These are phyloP conservation scores for Porogramme epimiltina DNA, from an alignment of 1,284 basidiomycete species.

Conservation along the genomic window DNA sequence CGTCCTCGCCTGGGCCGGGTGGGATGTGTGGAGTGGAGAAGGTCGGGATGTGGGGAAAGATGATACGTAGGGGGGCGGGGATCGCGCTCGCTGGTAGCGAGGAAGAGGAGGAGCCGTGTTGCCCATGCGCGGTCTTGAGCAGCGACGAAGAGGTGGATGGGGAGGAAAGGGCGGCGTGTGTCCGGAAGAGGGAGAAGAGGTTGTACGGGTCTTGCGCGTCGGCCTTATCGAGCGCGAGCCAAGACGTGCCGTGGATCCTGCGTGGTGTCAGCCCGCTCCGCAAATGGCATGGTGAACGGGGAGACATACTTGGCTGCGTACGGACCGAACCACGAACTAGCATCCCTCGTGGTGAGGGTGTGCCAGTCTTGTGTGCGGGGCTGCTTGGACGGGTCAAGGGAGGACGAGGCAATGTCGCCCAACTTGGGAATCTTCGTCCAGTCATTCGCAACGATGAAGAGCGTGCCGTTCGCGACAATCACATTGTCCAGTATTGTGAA, in stretches of 20 bases:
- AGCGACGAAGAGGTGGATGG: constrained; percentile 24
- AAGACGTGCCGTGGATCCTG: constrained; percentile 32
- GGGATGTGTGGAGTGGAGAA: constrained; percentile 48
- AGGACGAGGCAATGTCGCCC: constrained; percentile 50
- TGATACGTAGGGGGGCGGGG: constrained; percentile 67
- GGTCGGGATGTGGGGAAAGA: constrained; percentile 67
- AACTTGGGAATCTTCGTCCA: constrained; percentile 51
- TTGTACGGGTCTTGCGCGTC: constrained; percentile 62
- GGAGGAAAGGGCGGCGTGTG: constrained; percentile 62
- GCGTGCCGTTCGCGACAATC: constrained; percentile 64
- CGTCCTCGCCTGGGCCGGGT: constrained; percentile 18
- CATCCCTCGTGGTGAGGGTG: constrained; percentile 25
- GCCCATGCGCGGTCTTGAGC: neutral
- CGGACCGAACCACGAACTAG: constrained; percentile 27
- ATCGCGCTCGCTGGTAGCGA: constrained; percentile 38
- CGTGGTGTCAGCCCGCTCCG: neutral
- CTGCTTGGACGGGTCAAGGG: constrained; percentile 32
- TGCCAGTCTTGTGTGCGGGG: constrained; percentile 69
- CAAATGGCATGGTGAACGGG: neutral
- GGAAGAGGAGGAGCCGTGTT: constrained; percentile 8
- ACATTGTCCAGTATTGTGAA: constrained; percentile 83
- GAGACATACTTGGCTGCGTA: constrained; percentile 34
- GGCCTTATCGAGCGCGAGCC: constrained; percentile 30
- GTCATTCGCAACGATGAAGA: constrained; percentile 70
- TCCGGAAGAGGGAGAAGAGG: constrained; percentile 78